Base-by-base conservation (phyloP, 345 rosid species). In the Hibiscus tridactylites region DNA sequence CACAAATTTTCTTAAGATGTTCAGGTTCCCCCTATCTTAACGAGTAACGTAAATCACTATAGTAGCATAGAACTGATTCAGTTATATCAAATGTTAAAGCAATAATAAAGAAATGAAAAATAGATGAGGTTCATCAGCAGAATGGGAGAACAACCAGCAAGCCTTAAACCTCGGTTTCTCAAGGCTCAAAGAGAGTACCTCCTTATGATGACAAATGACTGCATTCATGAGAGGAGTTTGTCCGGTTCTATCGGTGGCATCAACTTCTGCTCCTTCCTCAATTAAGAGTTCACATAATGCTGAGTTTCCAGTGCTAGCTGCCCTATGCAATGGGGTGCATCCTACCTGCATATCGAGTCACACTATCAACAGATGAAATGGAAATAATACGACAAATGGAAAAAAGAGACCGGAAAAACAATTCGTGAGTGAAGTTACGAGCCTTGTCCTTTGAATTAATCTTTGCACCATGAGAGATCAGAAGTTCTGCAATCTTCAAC, bases 241-340 rank as follows among this genome's bases (percentile, higher is more conserved):
- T 15, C 92, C 98, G 58, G 87, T 85, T 84, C 80, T 87, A 67
- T 93, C 98, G 3, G 73, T 73, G 72, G 88, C 83, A 68, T 93
- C 98, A 42, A 93, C 75, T 70, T 88, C 97, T 53, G 93, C 97
- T 50, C 97, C 98, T 86, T 91, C 98, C 82, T 93, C 98, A 16
- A 88, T 88, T 39, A 93, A 58, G 42, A 87, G 70, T 31, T 91
- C 97, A 73, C 97, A 91, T 76, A 93, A 17, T 62, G 84, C 87
- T 1, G 88, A 78, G 52, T 90, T 88, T 71, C 96, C 97, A 0
- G 87, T 84, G 77, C 98, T 87, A 58, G 98, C 97, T 68, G 94
- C 98, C 39, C 94, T 85, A 73, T 93, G 98, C 79, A 91, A 83
- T 10, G 98, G 89, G 19, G 97, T 90, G 65, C 92, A 85, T 70